phyloP scores from a whole-genome alignment of 176 grass and related monocot genomes.

The Triticum dicoccoides region DNA sequence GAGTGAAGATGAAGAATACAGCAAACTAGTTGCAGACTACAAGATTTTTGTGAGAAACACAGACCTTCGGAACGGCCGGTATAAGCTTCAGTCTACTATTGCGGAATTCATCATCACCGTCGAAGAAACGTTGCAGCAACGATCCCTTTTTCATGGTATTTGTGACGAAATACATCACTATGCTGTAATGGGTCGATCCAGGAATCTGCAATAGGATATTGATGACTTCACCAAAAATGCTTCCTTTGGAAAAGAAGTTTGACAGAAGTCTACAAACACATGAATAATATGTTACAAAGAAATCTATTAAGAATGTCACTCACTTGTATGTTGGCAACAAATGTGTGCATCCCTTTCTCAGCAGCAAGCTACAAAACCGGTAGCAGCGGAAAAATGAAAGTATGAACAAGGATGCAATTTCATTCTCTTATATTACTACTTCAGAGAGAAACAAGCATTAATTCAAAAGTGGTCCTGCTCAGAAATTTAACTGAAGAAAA shows the following conservation, averaged over 20 bases:
- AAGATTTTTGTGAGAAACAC: background rate
- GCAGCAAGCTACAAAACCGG: conserved; percentile 68
- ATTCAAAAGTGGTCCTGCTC: background rate
- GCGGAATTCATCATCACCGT: conserved; percentile 91
- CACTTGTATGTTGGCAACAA: conserved; percentile 87
- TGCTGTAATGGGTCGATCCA: conserved; percentile 83
- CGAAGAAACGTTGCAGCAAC: conserved; percentile 82
- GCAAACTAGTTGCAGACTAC: background rate
- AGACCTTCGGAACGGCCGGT: conserved; percentile 85
- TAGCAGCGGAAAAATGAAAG: background rate
- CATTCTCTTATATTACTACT: background rate
- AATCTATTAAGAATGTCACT: background rate
- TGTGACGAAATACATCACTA: conserved; percentile 85
- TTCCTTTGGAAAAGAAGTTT: background rate
- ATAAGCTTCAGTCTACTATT: conserved; percentile 94
- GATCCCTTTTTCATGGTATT: conserved; percentile 61
- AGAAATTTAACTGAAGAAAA: background rate
- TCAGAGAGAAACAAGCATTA: background rate
- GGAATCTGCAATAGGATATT: conserved; percentile 59
- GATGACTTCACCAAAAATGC: background rate
- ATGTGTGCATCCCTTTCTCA: conserved; percentile 77
- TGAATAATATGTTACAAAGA: background rate
- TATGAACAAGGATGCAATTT: background rate
- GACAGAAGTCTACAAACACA: background rate
- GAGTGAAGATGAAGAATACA: background rate